Evolutionary conservation across 148 eudicot genomes (phyloP), one percentile per base, ranked within the genome.

Genomic region (Salicornia ramosissima): DNA sequence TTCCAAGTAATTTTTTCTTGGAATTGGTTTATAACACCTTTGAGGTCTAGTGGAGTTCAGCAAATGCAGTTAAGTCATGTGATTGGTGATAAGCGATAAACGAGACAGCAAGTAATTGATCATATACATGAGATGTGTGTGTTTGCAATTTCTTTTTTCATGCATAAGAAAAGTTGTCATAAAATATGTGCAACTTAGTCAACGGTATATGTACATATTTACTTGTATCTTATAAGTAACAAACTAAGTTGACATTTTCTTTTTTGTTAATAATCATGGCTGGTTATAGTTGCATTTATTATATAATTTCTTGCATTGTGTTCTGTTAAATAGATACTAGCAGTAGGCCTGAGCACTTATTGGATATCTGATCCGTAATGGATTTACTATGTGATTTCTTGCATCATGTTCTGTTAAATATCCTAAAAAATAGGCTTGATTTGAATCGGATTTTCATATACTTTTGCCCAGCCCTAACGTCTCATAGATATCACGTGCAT

Each of bases 11-110:
- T 28, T 58, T 10, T 72, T 26, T 24, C 55, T 43, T 8, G 50
- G n/a, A 52, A 63, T 1, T 72, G 51, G 24, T n/a, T n/a, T n/a
- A n/a, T 62, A 68, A n/a, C 18, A 62, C 26, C 28, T 49, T 39
- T 28, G 12, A 36, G 63, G 24, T 70, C 1, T 26, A 13, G 9
- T 26, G 26, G 10, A 26, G n/a, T n/a, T 33, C 18, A 18, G 21
- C 36, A 16, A 25, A 30, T 54, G 4, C 22, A 8, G 19, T 9
- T 54, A 14, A 18, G 33, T 43, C 36, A 30, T 39, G 22, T 56
- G 10, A 39, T 18, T 56, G 51, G 16, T 55, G 61, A 15, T 69
- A 16, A 69, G 15, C 4, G 21, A 55, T 13, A n/a, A n/a, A n/a
- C n/a, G n/a, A n/a, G n/a, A n/a, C n/a, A n/a, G n/a, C n/a, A n/a